Base-by-base conservation (phyloP, 192 early-diverging fungal genomes). In the Coemansia sp. region DNA sequence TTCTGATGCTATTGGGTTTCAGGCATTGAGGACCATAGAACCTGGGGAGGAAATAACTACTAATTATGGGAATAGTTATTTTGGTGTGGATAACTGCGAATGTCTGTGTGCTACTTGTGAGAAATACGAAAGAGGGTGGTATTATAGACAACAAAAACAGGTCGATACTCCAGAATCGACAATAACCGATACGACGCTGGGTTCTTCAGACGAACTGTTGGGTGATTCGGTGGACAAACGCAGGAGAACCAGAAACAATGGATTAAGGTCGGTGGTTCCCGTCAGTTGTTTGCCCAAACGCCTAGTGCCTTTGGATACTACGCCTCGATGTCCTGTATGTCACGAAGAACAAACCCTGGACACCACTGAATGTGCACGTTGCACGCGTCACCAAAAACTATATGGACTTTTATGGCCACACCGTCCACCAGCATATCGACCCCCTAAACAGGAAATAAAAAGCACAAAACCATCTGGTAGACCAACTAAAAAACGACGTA, bases 61-160 rank as follows among this genome's bases (percentile, higher is more conserved):
- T 16, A 82, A 83, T 62, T 92, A 92, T 65, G 86, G 87, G 20
- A 68, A 63, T 32, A 67, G 85, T 58, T 92, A 92, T 55, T 92
- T 92, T 77, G 89, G 88, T 33, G 73, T 78, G 2, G 68, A 74
- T 40, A 92, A 92, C 69, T 63, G 72, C 40, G 88, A 89, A 56
- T 92, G 91, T 50, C 75, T 91, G 48, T 92, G 91, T 64, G 87
- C 75, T 5, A 89, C 89, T 1, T 92, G 91, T 57, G 91, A 91
- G 72, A 80, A 77, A 76, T 87, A 81, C 54, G 56, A 57, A 25
- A 69, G 73, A 16, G 81, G 81, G 49, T 70, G 67, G 73, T 83
- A 69, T 42, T 38, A 58, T 22, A 48, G 38, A 20, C 56, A 56
- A 12, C 16, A 18, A 7, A n/a, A 34, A 2, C 52, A 62, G 12